Percentiles rank a stretch among this genome's conserved stretches.
These are phyloP conservation scores for Cryphonectria carpinicola DNA, from an alignment of 2,329 filamentous ascomycete species.

Conservation along the genomic window DNA sequence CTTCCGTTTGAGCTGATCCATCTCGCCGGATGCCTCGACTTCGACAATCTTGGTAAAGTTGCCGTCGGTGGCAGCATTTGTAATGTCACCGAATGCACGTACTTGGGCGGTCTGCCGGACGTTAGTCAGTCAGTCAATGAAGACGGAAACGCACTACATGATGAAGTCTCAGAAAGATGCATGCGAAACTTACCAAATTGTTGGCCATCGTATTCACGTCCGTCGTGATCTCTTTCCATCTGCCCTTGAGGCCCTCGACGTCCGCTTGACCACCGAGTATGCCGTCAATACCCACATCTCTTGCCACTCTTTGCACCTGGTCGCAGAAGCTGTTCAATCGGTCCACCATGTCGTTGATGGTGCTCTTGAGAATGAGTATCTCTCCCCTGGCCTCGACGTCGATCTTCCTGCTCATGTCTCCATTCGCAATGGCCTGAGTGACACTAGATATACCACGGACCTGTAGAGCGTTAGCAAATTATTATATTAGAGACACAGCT, in stretches of 20 bases:
- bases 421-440: constrained; percentile 92
- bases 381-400: constrained; percentile 94
- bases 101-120: constrained; percentile 85
- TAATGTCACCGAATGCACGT: constrained; percentile 96
- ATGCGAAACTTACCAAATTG: constrained; percentile 54
- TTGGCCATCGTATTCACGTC: constrained; percentile 93
- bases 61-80: constrained; percentile 94
- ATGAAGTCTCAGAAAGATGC: not conserved
- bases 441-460: constrained; percentile 92
- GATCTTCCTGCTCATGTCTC: constrained; percentile 95
- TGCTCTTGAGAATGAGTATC: constrained; percentile 91
- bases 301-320: constrained; percentile 92
- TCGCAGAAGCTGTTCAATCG: constrained; percentile 94
- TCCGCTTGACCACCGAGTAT: constrained; percentile 99
- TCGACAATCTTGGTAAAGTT: constrained; percentile 97
- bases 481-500: too few species aligned
- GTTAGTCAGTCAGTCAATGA: constrained; percentile 36
- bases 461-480: constrained; percentile 43
- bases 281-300: constrained; percentile 95
- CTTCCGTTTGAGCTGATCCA: constrained; percentile 98
- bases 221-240: constrained; percentile 98
- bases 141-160: not conserved
- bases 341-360: constrained; percentile 99
- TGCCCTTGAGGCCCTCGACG: constrained; percentile 86
- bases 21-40: constrained; percentile 95